These are phyloP conservation scores for Coemansia sp. DNA, from an alignment of 371 early-diverging fungal species.

Conservation along the genomic window DNA sequence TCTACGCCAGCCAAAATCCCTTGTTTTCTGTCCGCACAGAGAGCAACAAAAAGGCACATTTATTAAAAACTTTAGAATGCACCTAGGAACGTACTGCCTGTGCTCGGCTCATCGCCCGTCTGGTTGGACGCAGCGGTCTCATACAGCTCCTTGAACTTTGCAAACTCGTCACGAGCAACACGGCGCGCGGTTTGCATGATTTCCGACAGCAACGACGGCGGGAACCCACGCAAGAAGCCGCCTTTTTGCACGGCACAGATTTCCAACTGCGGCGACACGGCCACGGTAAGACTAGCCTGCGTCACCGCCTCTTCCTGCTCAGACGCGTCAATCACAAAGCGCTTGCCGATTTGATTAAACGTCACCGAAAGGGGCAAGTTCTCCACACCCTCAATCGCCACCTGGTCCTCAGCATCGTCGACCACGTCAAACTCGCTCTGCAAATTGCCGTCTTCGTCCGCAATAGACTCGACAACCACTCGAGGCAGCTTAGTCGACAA, in stretches of 20 bases:
- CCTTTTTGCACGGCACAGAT: slow-evolving; percentile 84
- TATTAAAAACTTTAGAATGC: slow-evolving; percentile 19
- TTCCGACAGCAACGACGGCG: slow-evolving; percentile 29
- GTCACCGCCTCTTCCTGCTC: slow-evolving; percentile 85
- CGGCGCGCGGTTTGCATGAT: slow-evolving; percentile 58
- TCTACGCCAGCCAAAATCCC: neutral
- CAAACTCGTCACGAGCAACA: slow-evolving; percentile 56
- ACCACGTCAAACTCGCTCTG: slow-evolving; percentile 84
- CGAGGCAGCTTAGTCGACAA: slow-evolving; percentile 81
- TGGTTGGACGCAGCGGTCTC: slow-evolving; percentile 11
- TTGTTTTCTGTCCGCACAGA: neutral
- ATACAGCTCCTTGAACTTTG: slow-evolving; percentile 11
- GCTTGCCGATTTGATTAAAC: slow-evolving; percentile 76
- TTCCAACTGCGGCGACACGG: slow-evolving; percentile 74
- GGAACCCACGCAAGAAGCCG: slow-evolving; percentile 30
- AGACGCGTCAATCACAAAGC: slow-evolving; percentile 83
- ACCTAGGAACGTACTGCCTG: slow-evolving; percentile 47
- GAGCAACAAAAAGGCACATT: neutral
- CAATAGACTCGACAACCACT: slow-evolving; percentile 66
- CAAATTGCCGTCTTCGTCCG: slow-evolving; percentile 63
- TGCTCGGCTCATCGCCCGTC: slow-evolving; percentile 35
- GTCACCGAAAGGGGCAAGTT: slow-evolving; percentile 80
- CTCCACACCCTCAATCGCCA: slow-evolving; percentile 70
- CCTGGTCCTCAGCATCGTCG: slow-evolving; percentile 83
- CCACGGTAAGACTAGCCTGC: slow-evolving; percentile 73